Evolutionary conservation across 352 stramenopile genomes (phyloP), one percentile per base, ranked within the genome.

Genomic region (Pythium dissotocum): DNA sequence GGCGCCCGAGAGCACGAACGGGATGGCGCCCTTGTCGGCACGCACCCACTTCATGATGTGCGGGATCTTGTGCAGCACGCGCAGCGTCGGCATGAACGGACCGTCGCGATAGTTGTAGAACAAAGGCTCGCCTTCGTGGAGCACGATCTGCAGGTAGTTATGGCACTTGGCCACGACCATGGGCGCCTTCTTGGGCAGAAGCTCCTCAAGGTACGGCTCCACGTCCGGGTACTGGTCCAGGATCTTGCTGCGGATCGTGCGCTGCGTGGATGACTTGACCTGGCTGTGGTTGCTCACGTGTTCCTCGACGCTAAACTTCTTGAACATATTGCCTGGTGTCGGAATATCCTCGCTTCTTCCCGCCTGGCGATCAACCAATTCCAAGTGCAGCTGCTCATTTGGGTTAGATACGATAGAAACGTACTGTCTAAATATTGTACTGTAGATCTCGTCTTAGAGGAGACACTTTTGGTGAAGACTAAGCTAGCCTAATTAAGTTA

Each of bases 1-100:
- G 26, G 97, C 97, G 16, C 97, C 97, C 6, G 96, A 98, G 13
- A 99, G 78, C 61, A 99, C 81, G 73, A 98, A 99, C 58, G 96
- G 97, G 80, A 99, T 99, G 1, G 97, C 97, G 53, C 97, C 97
- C 77, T 98, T 98, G 82, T 99, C 97, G 2, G 98, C 97, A 48
- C 90, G 83, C 68, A 98, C 93, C 60, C 88, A 82, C 70, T 95
- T 94, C 93, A 98, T 98, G 48, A 98, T 90, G 58, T 95, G 85
- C 44, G 94, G 94, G 42, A 96, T 94, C 77, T 97, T 96, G 78
- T 99, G 97, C 28, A 99, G 79, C 46, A 99, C 83, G 71, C 94
- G 91, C 28, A 99, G 85, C 51, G 95, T 98, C 10, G 97, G 97
- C 73, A 99, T 97, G 77, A 99, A 99, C 3, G 95, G 97, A 1